Conservation (phyloP, 148 eudicot genomes). For the Vaccinium corymbosum region DNA sequence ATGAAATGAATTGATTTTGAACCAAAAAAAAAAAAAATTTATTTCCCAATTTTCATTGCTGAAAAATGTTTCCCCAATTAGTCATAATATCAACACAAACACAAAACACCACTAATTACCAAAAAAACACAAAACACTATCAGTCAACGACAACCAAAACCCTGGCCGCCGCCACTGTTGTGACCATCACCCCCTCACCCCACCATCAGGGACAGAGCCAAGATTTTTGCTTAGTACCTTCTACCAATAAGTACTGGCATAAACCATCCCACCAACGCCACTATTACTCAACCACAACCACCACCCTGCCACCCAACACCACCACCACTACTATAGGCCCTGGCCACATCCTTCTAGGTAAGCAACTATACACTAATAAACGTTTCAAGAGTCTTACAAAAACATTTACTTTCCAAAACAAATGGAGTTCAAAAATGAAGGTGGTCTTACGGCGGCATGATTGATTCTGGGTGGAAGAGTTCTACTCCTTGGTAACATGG, state of each 20-base stretch:
- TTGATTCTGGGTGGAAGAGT: slow-evolving; percentile 37
- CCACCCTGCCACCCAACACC: background rate
- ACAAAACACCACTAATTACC: too few species aligned
- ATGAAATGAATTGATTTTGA: background rate
- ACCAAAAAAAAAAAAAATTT: background rate
- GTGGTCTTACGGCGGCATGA: slow-evolving; percentile 24
- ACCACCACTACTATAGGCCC: background rate
- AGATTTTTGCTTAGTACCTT: too few species aligned
- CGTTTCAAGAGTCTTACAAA: background rate
- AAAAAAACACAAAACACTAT: background rate
- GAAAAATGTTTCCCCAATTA: background rate
- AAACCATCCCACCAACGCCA: too few species aligned
- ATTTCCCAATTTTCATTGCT: background rate
- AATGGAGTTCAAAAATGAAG: background rate
- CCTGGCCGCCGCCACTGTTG: background rate
- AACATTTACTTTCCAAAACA: background rate
- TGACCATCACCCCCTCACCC: too few species aligned
- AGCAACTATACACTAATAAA: background rate
- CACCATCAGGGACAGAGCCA: too few species aligned
- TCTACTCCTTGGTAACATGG: slow-evolving; percentile 38
- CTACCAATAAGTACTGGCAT: too few species aligned
- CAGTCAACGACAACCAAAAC: background rate
- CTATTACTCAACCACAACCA: background rate
- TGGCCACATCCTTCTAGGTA: background rate
- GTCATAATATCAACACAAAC: background rate